phyloP scores from a whole-genome alignment of 2,329 filamentous ascomycete genomes.

The Seiridium cupressi region DNA sequence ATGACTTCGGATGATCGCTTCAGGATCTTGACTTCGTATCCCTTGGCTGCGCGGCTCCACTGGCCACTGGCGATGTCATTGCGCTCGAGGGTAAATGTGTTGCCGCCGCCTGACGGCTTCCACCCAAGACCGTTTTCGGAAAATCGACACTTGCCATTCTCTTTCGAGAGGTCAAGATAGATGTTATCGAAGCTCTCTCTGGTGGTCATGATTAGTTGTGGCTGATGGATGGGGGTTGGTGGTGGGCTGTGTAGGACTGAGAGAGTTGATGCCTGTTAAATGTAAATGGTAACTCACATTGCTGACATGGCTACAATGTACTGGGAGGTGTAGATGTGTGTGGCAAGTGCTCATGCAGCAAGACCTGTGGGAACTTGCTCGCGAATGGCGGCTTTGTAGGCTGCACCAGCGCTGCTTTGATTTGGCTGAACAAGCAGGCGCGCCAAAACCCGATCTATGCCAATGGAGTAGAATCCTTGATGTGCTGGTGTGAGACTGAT shows the following conservation, averaged over 20 bases:
- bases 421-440: too few species aligned
- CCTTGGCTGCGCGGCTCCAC: slow-evolving; percentile 91
- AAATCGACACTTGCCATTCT: slow-evolving; percentile 89
- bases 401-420: too few species aligned
- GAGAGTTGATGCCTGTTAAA: background rate
- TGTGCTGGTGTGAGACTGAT: background rate
- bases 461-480: too few species aligned
- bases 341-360: too few species aligned
- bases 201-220: background rate
- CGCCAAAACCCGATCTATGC: too few species aligned
- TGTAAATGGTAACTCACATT: slow-evolving; percentile 17
- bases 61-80: slow-evolving; percentile 83
- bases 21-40: slow-evolving; percentile 90
- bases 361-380: too few species aligned
- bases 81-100: slow-evolving; percentile 90
- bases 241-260: background rate
- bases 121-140: slow-evolving; percentile 93
- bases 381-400: too few species aligned
- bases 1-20: slow-evolving; percentile 82
- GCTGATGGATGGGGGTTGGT: background rate
- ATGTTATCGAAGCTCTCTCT: slow-evolving; percentile 97
- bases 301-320: slow-evolving; percentile 21
- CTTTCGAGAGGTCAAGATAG: slow-evolving; percentile 91
- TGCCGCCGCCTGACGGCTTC: slow-evolving; percentile 84
- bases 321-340: background rate